Conservation (phyloP, 176 grass and related monocot genomes). For the Triticum timopheevii region DNA sequence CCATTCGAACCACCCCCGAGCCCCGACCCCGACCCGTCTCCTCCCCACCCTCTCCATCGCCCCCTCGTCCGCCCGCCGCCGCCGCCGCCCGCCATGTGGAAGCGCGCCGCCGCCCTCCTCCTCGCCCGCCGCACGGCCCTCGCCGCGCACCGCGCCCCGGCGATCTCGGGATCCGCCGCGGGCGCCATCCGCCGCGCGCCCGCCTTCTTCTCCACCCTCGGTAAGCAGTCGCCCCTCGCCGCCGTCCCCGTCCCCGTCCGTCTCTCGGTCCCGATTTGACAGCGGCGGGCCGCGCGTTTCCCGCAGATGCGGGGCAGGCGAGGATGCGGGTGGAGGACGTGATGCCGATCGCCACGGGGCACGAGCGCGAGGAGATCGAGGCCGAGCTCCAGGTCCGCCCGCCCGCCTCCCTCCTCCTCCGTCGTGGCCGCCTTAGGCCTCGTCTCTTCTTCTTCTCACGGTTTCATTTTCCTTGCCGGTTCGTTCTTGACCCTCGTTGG, state of each 20-base stretch:
- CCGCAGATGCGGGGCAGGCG: conserved; percentile 15
- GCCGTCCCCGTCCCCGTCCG: background rate
- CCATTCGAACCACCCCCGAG: background rate
- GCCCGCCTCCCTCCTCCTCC: too few relatives aligned
- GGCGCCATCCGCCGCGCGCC: background rate
- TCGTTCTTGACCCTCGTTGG: background rate
- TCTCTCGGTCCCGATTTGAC: conserved; percentile 12
- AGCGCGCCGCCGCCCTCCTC: conserved; percentile 33
- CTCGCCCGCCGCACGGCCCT: conserved; percentile 10
- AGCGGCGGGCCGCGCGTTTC: background rate
- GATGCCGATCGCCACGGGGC: conserved; percentile 71
- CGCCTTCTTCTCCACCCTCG: conserved; percentile 42
- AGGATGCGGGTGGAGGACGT: conserved; percentile 58
- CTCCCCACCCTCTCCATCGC: background rate
- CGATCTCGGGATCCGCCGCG: background rate
- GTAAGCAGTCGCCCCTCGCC: conserved; percentile 12
- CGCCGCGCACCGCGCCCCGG: background rate
- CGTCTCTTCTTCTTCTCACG: background rate
- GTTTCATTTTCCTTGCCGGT: background rate
- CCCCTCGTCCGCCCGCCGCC: background rate
- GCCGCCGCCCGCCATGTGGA: conserved; percentile 43
- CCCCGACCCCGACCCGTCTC: background rate
- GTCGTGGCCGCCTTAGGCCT: background rate
- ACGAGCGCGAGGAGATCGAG: conserved; percentile 67
- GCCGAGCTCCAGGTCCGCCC: conserved; percentile 54